Percentiles rank a stretch among this genome's conserved stretches.
Conservation (phyloP, 805 yeast species). For the Kuraishia borneana region DNA sequence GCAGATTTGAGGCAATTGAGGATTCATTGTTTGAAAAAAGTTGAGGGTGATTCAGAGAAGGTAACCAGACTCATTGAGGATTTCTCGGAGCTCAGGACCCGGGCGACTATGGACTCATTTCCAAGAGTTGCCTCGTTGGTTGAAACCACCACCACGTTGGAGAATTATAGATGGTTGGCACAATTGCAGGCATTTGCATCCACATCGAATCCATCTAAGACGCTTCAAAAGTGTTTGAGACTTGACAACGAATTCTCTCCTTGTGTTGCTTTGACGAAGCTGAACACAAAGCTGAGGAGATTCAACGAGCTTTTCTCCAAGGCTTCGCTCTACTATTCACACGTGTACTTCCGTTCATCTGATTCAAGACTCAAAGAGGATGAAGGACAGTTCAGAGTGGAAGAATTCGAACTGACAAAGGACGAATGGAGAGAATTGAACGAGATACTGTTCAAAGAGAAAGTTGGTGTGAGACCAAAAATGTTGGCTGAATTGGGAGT, state of each 20-base stretch:
- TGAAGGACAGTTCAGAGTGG: constrained; percentile 11
- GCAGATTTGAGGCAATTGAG: constrained; percentile 22
- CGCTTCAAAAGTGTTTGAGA: constrained; percentile 48
- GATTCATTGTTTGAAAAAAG: constrained; percentile 14
- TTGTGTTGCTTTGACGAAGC: constrained; percentile 47
- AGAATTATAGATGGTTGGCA: constrained; percentile 13
- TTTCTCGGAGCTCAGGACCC: constrained; percentile 9
- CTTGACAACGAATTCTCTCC: constrained; percentile 60
- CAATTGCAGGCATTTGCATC: constrained; percentile 17
- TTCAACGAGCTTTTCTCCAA: constrained; percentile 28
- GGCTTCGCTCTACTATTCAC: constrained; percentile 29
- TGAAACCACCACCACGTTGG: constrained; percentile 5
- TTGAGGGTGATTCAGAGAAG: constrained; percentile 7
- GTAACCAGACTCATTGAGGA: constrained; percentile 11
- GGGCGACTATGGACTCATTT: constrained; percentile 3
- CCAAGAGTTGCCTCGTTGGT: not conserved
- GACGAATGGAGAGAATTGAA: constrained; percentile 29
- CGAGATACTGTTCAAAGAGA: constrained; percentile 16
- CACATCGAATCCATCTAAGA: constrained; percentile 8
- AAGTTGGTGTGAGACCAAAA: constrained; percentile 11
- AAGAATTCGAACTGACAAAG: constrained; percentile 26
- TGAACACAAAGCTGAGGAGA: constrained; percentile 33
- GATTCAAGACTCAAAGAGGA: constrained; percentile 12
- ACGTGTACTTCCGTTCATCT: constrained; percentile 22
- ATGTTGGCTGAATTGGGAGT: constrained; percentile 7